These are phyloP conservation scores for Phycomyces blakesleeanus DNA, from an alignment of 192 early-diverging fungal genomes.

Conservation along the genomic window DNA sequence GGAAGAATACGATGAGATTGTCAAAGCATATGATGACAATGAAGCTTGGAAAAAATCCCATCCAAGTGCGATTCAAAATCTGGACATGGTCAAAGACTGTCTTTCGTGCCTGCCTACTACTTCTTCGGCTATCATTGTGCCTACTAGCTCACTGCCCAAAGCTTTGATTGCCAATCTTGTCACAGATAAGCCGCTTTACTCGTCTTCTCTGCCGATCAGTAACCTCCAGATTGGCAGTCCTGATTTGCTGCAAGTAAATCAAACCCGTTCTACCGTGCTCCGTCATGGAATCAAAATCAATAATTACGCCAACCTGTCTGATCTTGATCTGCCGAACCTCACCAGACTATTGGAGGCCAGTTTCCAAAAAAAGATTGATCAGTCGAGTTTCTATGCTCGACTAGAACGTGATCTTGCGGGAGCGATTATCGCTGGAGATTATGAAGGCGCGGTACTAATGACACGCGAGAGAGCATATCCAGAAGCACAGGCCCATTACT, in stretches of 20 bases:
- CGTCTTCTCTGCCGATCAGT: constrained; percentile 47
- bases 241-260: constrained; percentile 34
- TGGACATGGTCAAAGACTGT: constrained; percentile 63
- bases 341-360: constrained; percentile 67
- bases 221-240: constrained; percentile 17
- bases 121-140: constrained; percentile 74
- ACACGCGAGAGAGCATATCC: constrained; percentile 56
- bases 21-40: constrained; percentile 29
- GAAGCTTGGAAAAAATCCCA: constrained; percentile 30
- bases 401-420: constrained; percentile 46
- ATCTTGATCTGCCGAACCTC: constrained; percentile 52
- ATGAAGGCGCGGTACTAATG: constrained; percentile 85
- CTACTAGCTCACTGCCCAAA: constrained; percentile 39
- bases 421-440: constrained; percentile 85
- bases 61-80: constrained; percentile 40
- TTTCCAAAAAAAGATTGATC: constrained; percentile 63
- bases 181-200: constrained; percentile 71
- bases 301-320: constrained; percentile 48
- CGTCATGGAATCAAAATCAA: constrained; percentile 72
- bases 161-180: constrained; percentile 68
- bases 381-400: constrained; percentile 55
- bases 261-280: constrained; percentile 66
- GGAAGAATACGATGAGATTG: constrained; percentile 66
- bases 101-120: constrained; percentile 67
- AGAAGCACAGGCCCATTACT: constrained; percentile 32